Evolutionary conservation across 495 filamentous ascomycete species (phyloP).

Genomic region (Cercophora sp.): DNA sequence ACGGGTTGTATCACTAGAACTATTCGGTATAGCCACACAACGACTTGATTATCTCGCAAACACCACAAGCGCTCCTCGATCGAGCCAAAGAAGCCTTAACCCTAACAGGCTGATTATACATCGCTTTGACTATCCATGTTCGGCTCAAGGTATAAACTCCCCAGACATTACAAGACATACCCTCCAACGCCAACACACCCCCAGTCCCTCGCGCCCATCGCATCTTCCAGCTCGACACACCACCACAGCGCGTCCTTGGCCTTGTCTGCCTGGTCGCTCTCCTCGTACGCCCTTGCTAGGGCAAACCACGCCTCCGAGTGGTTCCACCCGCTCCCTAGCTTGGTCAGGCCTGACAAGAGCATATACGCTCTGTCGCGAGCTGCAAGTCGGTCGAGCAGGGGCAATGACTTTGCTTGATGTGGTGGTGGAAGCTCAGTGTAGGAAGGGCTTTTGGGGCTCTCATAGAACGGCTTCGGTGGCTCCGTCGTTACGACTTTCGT

Average conservation of each 20-base stretch:
- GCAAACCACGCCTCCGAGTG: conserved; percentile 90
- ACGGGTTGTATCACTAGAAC: no score
- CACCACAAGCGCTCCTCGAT: no score
- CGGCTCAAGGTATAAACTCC: no score
- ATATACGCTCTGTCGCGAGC: conserved; percentile 83
- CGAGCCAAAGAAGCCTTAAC: no score
- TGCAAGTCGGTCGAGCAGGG: conserved; percentile 70
- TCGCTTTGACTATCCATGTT: no score
- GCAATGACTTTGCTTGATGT: conserved; percentile 50
- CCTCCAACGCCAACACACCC: conserved; percentile 49
- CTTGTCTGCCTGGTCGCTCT: conserved; percentile 75
- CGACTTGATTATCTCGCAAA: no score
- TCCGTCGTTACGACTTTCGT: background rate
- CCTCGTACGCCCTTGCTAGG: conserved; percentile 80
- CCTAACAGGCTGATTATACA: no score
- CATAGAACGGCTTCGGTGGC: background rate
- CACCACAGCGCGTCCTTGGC: conserved; percentile 75
- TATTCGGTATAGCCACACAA: no score
- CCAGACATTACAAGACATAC: conserved; percentile 59
- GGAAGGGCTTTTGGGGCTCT: background rate
- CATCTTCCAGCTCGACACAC: conserved; percentile 71
- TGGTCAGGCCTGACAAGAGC: conserved; percentile 75
- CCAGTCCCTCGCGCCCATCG: conserved; percentile 58
- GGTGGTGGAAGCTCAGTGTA: conserved; percentile 36
- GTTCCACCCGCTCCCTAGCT: conserved; percentile 86